Evolutionary conservation across 176 grass and related monocot species (phyloP).

Genomic region (Cenchrus americanus): DNA sequence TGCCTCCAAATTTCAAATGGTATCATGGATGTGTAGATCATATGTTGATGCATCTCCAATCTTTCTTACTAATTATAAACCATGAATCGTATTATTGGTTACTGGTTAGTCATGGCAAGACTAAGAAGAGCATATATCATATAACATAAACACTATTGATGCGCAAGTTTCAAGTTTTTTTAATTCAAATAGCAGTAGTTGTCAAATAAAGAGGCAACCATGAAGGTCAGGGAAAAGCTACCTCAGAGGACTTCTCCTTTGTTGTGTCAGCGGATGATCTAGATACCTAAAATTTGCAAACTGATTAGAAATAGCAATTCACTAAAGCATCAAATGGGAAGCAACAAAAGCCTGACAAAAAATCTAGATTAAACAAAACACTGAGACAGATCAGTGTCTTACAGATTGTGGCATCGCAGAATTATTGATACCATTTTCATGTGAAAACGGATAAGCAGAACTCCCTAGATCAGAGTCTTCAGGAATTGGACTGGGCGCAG

Average conservation of each 20-base stretch:
- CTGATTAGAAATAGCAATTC: constrained; percentile 30
- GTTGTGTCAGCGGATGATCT: constrained; percentile 64
- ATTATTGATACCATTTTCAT: constrained; percentile 67
- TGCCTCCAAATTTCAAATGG: constrained; percentile 19
- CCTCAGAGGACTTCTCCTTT: constrained; percentile 79
- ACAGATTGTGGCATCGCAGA: constrained; percentile 64
- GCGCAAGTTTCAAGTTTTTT: constrained; percentile 19
- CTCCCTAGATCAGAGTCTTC: constrained; percentile 90
- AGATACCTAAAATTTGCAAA: constrained; percentile 58
- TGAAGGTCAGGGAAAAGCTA: constrained; percentile 35
- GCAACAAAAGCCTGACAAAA: constrained; percentile 14
- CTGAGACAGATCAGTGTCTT: constrained; percentile 37
- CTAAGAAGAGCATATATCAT: not conserved
- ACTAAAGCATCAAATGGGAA: constrained; percentile 22
- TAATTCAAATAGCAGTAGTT: not conserved
- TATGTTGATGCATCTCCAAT: not conserved
- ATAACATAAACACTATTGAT: constrained; percentile 13
- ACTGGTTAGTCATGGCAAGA: not conserved
- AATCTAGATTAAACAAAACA: constrained; percentile 13
- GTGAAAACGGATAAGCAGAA: constrained; percentile 64
- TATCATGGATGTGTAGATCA: not conserved
- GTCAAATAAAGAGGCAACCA: constrained; percentile 30
- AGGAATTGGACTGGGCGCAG: constrained; percentile 55
- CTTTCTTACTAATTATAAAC: constrained; percentile 9
- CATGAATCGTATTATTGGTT: not conserved